Evolutionary conservation across 768 basidiomycete genomes (phyloP).

Genomic region (Russula sp.): DNA sequence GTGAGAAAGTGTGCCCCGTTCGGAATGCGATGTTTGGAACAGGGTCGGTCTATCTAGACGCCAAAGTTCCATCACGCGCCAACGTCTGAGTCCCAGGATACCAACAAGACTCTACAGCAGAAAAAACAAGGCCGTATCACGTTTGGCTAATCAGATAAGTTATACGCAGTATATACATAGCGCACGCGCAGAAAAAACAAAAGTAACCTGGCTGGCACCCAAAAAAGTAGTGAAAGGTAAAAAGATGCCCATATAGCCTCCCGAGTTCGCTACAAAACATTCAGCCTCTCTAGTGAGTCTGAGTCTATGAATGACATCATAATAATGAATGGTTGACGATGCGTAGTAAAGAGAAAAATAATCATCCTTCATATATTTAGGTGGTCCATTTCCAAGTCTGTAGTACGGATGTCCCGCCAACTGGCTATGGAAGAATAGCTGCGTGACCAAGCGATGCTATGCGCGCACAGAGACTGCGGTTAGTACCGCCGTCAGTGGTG

Average conservation of each 20-base stretch:
- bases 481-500: conserved; percentile 27
- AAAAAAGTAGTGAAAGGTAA: neutral
- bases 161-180: conserved; percentile 1
- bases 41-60: too few species aligned
- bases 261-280: neutral
- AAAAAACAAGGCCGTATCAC: neutral
- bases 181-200: conserved; percentile 2
- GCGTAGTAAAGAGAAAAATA: neutral
- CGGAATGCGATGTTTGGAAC: neutral
- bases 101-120: too few species aligned
- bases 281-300: neutral
- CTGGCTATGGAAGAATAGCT: neutral
- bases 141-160: neutral
- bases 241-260: neutral
- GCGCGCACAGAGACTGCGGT: conserved; percentile 7
- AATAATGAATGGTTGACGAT: neutral
- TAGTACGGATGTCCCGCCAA: neutral
- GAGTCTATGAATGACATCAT: neutral
- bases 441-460: neutral
- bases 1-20: neutral
- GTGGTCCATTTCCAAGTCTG: neutral
- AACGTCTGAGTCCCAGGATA: too few species aligned
- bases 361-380: conserved; percentile 5
- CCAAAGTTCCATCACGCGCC: too few species aligned
- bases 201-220: neutral